Conservation (phyloP, 345 rosid species). For the Alliaria petiolata region DNA sequence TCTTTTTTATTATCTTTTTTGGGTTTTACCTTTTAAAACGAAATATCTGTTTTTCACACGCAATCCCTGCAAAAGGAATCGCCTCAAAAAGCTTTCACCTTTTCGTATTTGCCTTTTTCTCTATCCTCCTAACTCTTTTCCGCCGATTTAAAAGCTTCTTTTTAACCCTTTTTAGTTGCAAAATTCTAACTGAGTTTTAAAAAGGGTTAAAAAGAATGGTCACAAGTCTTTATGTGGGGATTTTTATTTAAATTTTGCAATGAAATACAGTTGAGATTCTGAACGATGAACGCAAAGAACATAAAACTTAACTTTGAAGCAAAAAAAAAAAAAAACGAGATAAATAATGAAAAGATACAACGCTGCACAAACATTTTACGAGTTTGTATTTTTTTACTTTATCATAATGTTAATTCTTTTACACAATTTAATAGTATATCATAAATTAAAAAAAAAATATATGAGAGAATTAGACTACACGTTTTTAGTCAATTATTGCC, state of each 20-base stretch:
- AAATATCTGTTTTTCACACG: slow-evolving; percentile 28
- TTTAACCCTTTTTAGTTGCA: neutral
- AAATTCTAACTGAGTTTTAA: too few species aligned
- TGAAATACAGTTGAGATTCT: neutral
- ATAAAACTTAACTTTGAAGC: neutral
- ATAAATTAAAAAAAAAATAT: neutral
- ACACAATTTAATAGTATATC: neutral
- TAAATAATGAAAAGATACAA: neutral
- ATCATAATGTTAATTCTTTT: neutral
- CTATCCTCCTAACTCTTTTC: slow-evolving; percentile 10
- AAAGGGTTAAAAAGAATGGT: too few species aligned
- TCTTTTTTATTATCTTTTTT: neutral
- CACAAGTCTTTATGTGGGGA: too few species aligned
- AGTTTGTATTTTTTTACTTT: neutral
- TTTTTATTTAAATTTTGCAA: neutral
- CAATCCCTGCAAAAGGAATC: slow-evolving; percentile 39
- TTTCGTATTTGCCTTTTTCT: slow-evolving; percentile 12
- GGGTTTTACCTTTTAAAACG: slow-evolving; percentile 13
- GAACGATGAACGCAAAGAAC: neutral
- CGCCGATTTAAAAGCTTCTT: slow-evolving; percentile 25
- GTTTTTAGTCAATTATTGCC: slow-evolving; percentile 4
- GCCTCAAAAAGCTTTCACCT: slow-evolving; percentile 26
- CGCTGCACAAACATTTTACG: neutral
- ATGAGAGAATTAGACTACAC: neutral
- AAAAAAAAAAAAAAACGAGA: neutral